These are phyloP conservation scores for Gastrolobium villosum DNA, from an alignment of 306 rosid genomes.

Conservation along the genomic window DNA sequence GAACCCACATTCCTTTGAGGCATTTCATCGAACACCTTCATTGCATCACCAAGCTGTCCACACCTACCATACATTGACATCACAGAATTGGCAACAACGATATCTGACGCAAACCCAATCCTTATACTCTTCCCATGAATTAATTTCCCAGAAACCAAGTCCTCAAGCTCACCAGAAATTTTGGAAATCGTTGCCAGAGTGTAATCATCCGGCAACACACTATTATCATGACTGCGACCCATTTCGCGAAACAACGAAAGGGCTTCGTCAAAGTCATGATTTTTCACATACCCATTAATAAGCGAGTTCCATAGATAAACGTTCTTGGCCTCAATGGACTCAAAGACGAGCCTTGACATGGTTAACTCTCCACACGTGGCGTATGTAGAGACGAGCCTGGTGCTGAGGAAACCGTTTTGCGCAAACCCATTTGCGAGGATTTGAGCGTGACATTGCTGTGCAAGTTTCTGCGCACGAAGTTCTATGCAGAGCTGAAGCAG, in stretches of 20 bases:
- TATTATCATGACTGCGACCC: constrained; percentile 43
- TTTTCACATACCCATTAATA: constrained; percentile 66
- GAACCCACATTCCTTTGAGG: constrained; percentile 68
- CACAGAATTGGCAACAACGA: constrained; percentile 72
- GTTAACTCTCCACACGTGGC: constrained; percentile 50
- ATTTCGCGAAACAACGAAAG: constrained; percentile 62
- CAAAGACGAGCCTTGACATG: constrained; percentile 60
- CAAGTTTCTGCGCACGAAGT: constrained; percentile 55
- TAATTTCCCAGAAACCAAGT: constrained; percentile 59
- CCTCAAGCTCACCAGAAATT: constrained; percentile 64
- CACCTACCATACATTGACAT: constrained; percentile 74
- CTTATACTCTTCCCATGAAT: constrained; percentile 73
- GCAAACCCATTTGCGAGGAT: constrained; percentile 65
- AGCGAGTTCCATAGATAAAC: constrained; percentile 76
- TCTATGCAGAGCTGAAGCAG: constrained; percentile 62
- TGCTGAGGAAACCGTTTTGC: constrained; percentile 68
- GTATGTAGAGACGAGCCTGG: constrained; percentile 81
- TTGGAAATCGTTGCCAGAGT: constrained; percentile 74
- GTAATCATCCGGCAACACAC: constrained; percentile 68
- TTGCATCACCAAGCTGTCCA: constrained; percentile 52
- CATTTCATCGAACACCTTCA: constrained; percentile 82
- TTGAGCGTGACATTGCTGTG: constrained; percentile 71
- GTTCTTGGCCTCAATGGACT: constrained; percentile 53
- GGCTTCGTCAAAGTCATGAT: constrained; percentile 49
- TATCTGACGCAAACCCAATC: constrained; percentile 66